phyloP scores from a whole-genome alignment of 805 yeast genomes.

The Candida germanica region DNA sequence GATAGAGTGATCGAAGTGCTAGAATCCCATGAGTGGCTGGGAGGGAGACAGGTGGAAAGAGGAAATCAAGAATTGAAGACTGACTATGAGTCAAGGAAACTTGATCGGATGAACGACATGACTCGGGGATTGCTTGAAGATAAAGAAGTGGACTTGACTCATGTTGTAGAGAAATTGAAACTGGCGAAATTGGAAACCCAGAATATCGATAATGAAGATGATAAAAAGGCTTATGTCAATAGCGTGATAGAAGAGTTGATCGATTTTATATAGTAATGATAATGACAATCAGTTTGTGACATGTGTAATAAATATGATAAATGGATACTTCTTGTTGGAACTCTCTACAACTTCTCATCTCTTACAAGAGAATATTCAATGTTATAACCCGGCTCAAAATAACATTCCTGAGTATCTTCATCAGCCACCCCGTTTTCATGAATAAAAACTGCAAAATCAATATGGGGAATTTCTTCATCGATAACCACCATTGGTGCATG shows the following conservation, averaged over 20 bases:
- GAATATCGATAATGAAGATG: conserved; percentile 15
- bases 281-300: not conserved
- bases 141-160: conserved; percentile 23
- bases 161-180: conserved; percentile 29
- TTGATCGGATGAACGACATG: conserved; percentile 15
- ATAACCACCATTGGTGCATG: conserved; percentile 96
- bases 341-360: conserved; percentile 13
- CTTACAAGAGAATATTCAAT: conserved; percentile 22
- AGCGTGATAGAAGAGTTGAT: conserved; percentile 37
- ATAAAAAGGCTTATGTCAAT: conserved; percentile 31
- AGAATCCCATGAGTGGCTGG: conserved; percentile 49
- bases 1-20: conserved; percentile 44
- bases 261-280: conserved; percentile 26
- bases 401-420: conserved; percentile 81
- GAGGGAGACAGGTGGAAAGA: conserved; percentile 13
- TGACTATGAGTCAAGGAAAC: conserved; percentile 22
- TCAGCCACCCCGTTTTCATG: conserved; percentile 77
- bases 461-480: conserved; percentile 46
- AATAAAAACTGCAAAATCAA: conserved; percentile 84
- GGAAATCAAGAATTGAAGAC: conserved; percentile 7
- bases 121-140: conserved; percentile 3
- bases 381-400: conserved; percentile 57
- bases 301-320: not conserved
- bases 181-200: conserved; percentile 29
- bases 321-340: too few species aligned